Conservation (phyloP, 1,284 basidiomycete species). For the Cryptococcus sp. region DNA sequence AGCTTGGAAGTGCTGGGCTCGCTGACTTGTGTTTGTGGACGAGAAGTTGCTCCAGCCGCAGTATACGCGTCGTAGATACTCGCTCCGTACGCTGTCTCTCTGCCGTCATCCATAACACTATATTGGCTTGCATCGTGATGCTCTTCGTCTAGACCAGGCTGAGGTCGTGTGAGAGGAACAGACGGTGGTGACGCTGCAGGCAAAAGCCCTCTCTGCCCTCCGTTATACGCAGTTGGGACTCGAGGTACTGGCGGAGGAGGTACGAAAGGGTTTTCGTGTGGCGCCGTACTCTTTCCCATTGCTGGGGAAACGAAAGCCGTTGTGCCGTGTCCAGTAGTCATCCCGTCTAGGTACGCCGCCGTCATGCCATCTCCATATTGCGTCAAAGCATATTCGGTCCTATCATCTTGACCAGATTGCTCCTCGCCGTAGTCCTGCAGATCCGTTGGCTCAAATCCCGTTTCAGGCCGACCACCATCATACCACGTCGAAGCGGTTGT, state of each 20-base stretch:
- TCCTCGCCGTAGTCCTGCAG: not conserved
- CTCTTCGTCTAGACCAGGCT: not conserved
- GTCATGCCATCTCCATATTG: constrained; percentile 16
- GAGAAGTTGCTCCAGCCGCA: constrained; percentile 1
- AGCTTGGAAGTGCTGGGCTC: constrained; percentile 20
- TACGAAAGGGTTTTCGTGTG: constrained; percentile 14
- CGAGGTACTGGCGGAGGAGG: constrained; percentile 14
- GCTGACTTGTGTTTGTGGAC: constrained; percentile 13
- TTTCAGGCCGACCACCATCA: not conserved
- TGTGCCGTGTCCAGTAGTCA: not conserved
- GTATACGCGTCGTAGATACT: constrained; percentile 12
- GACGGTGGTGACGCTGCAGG: not conserved
- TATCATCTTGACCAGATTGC: not conserved
- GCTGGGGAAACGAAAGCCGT: not conserved
- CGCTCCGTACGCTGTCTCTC: constrained; percentile 5
- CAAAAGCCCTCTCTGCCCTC: not conserved
- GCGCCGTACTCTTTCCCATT: not conserved
- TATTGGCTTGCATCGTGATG: not conserved
- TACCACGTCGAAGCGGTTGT: constrained; percentile 3
- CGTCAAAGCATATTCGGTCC: constrained; percentile 9
- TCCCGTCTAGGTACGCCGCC: constrained; percentile 13
- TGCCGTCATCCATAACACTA: not conserved
- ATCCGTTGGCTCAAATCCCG: not conserved
- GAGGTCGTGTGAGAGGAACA: constrained; percentile 3
- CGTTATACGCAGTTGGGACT: not conserved